Evolutionary conservation across 148 eudicot genomes (phyloP), one percentile per base, ranked within the genome.

Genomic region (Chenopodium berlandieri): DNA sequence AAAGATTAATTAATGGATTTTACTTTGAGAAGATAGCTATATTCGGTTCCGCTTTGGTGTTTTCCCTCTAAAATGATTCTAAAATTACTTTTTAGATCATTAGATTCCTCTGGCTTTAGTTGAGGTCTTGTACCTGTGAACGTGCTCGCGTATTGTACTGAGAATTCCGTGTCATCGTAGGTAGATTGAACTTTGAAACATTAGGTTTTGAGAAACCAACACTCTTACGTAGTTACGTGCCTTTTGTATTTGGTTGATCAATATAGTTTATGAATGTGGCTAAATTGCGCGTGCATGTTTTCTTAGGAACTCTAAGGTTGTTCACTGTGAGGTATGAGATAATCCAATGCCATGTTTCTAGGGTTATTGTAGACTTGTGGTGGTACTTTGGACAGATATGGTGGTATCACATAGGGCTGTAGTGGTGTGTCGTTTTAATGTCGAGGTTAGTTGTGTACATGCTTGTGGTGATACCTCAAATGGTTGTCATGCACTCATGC

Each of bases 181-280:
- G 40, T 75, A 58, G 44, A 1, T 16, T 58, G 78, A 47, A 56
- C 47, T 32, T 32, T 27, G 2, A 31, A 56, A 75, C 77, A 75
- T 75, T 75, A 50, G 31, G 62, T 73, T n/a, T 73, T 47, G 60
- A 73, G 76, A 47, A 48, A 23, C n/a, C 63, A 25, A 23, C 37
- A 23, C 9, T 16, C 20, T 78, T 66, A 19, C 7, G 8, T 17
- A 6, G 10, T 67, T 66, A 19, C 8, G 3, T 17, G 14, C 27
- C 32, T 40, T 78, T 6, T 20, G n/a, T 54, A 8, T 17, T 20
- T 78, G 52, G 73, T 52, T 79, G 75, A 71, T 69, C 66, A 52
- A 9, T 69, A 40, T 48, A 48, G 11, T 9, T 48, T 48, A 48
- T 48, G 14, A 48, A 48, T 48, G 1, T 48, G 52, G 52, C 13